phyloP scores from a whole-genome alignment of 129 eudicot species.

The Saposhnikovia divaricata region DNA sequence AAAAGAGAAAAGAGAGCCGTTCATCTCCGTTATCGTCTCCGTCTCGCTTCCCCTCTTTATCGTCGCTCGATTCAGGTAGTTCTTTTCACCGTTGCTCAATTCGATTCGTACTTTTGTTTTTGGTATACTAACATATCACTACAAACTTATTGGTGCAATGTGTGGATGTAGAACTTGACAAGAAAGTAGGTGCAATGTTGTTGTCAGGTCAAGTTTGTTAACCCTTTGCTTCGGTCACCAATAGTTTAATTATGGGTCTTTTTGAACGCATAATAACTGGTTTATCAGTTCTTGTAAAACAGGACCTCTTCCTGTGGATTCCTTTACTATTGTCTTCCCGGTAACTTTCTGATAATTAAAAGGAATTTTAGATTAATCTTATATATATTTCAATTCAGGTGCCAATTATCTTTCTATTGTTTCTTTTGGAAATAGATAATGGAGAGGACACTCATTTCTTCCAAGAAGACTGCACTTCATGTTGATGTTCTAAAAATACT shows the following conservation, averaged over 20 bases:
- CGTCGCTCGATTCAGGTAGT: no score
- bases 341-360: slow-evolving; percentile 21
- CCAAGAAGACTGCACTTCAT: slow-evolving; percentile 90
- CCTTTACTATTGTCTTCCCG: slow-evolving; percentile 83
- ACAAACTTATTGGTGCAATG: no score
- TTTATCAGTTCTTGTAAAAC: slow-evolving; percentile 62
- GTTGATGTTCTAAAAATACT: slow-evolving; percentile 78
- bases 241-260: slow-evolving; percentile 61
- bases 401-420: background rate
- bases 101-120: no score
- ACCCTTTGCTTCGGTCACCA: slow-evolving; percentile 73
- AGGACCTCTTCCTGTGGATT: slow-evolving; percentile 95
- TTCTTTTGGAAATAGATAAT: slow-evolving; percentile 44
- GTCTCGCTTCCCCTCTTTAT: no score
- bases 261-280: slow-evolving; percentile 72
- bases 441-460: slow-evolving; percentile 77
- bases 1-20: no score
- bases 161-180: no score
- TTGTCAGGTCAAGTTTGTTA: slow-evolving; percentile 72
- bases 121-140: no score
- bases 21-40: no score
- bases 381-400: background rate
- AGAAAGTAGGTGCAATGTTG: no score
- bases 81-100: no score
- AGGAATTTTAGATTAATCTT: background rate